These are phyloP conservation scores for Solanum chaucha DNA, from an alignment of 257 asterid genomes.

Conservation along the genomic window DNA sequence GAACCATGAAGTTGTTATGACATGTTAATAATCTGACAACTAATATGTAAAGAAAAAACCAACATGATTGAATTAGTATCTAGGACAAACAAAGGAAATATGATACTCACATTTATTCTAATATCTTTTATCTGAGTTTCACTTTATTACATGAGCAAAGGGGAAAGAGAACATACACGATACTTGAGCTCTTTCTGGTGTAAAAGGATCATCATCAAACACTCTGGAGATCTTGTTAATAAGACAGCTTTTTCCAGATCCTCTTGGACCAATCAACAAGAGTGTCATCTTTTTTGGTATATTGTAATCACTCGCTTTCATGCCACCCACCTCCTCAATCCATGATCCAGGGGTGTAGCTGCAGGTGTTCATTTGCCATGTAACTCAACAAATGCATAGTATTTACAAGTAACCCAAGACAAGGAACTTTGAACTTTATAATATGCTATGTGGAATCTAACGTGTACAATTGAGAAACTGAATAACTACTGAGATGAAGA, in stretches of 20 bases:
- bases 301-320: slow-evolving; percentile 10
- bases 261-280: slow-evolving; percentile 61
- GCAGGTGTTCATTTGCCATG: slow-evolving; percentile 7
- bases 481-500: not conserved
- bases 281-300: slow-evolving; percentile 44
- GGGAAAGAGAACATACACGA: slow-evolving; percentile 29
- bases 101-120: not conserved
- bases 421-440: not conserved
- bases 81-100: not conserved
- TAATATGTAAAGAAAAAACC: not conserved
- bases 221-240: slow-evolving; percentile 56
- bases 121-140: not conserved
- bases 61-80: not conserved
- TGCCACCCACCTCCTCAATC: slow-evolving; percentile 33
- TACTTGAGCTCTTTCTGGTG: slow-evolving; percentile 68
- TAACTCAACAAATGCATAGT: not conserved
- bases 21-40: not conserved
- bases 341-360: slow-evolving; percentile 78
- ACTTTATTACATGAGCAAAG: not conserved
- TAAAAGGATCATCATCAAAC: slow-evolving; percentile 29
- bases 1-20: not conserved
- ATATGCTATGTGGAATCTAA: not conserved
- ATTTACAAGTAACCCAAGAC: not conserved
- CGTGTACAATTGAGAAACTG: not conserved
- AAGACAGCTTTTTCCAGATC: slow-evolving; percentile 89